Conservation (phyloP, 495 filamentous ascomycete genomes). For the Trichodelitschia bisporula region DNA sequence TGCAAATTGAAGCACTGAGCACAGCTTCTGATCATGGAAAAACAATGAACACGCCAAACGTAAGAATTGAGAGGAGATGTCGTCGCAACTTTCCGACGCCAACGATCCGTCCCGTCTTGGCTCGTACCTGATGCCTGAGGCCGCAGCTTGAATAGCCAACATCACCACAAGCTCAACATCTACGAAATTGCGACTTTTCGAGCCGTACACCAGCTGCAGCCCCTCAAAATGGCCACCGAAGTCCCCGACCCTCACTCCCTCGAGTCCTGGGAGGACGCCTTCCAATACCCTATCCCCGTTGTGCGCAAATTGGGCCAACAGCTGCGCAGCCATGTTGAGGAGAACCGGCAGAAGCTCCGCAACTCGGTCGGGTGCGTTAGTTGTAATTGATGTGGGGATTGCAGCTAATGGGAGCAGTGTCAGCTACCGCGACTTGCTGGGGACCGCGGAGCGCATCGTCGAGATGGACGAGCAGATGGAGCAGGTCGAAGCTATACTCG, state of each 20-base stretch:
- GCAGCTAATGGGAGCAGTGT: too few species aligned
- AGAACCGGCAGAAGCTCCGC: conserved; percentile 71
- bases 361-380: conserved; percentile 69
- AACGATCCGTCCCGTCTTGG: too few species aligned
- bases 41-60: too few species aligned
- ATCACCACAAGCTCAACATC: background rate
- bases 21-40: too few species aligned
- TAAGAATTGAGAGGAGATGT: too few species aligned
- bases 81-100: too few species aligned
- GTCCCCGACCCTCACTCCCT: conserved; percentile 32
- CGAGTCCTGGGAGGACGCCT: conserved; percentile 41
- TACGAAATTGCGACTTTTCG: too few species aligned
- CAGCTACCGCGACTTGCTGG: conserved; percentile 77
- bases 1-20: too few species aligned
- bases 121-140: too few species aligned
- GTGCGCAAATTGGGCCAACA: conserved; percentile 38
- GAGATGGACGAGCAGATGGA: conserved; percentile 63
- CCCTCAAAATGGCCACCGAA: conserved; percentile 28
- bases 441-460: conserved; percentile 79
- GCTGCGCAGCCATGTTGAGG: conserved; percentile 39
- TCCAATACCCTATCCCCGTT: conserved; percentile 37
- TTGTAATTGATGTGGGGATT: too few species aligned
- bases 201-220: too few species aligned
- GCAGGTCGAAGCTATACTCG: conserved; percentile 41
- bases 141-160: background rate